Evolutionary conservation across 768 basidiomycete species (phyloP), one percentile per base, ranked within the genome.

Genomic region (Hirschioporus abietinus): DNA sequence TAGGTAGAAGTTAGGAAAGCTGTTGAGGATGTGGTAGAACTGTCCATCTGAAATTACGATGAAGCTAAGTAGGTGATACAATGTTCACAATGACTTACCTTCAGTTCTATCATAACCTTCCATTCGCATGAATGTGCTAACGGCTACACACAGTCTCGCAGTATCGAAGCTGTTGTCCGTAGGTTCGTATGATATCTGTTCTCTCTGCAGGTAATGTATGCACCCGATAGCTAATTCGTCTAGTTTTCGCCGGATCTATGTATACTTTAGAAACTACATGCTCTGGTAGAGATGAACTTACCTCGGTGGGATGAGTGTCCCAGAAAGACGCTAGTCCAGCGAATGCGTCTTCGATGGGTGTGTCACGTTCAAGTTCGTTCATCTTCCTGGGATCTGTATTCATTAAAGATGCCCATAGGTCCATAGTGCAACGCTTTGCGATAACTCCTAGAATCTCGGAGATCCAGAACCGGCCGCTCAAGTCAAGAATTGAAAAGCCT

Each of bases 1-100:
- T 24, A 90, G 78, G 70, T 88, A 86, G 65, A 76, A 72, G 68
- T 88, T 87, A 20, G 88, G 87, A 68, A 88, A 88, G 61, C 83
- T 82, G 67, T 86, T 84, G 63, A 78, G 71, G n/a, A 86, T 76
- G 35, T 78, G 68, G 64, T 79, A 75, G 70, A 83, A 86, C 17
- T 71, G 71, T n/a, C 71, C 58, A 4, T 73, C 82, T 83, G 67
- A 26, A 65, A 20, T 58, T 30, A 65, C 66, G 27, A 69, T 58
- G 2, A 30, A 8, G 2, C 30, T 30, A 36, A 52, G 24, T 27
- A 52, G 23, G 35, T 8, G 58, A 60, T 66, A 58, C 8, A 57
- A 58, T n/a, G 58, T 67, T 23, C 3, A 57, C 12, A 17, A 25
- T 34, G 26, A 71, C 80, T 72, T 68, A 86, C 84, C 69, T 65